phyloP scores from a whole-genome alignment of 345 rosid genomes.

The Eucalyptus globulus region DNA sequence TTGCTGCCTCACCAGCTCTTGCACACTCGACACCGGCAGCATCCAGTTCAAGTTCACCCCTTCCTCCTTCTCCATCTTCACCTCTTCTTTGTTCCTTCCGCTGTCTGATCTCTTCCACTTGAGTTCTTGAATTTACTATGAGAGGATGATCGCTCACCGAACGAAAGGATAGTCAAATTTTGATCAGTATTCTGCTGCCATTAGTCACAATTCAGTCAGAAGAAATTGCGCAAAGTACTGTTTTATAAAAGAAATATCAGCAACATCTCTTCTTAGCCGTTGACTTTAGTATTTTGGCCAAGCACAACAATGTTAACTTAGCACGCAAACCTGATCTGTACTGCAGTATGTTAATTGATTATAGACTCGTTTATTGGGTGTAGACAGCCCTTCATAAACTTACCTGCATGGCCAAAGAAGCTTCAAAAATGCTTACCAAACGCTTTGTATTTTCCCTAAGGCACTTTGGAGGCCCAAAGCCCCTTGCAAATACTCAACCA shows the following conservation, averaged over 20 bases:
- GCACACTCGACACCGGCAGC: conserved; percentile 17
- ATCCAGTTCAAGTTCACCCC: conserved; percentile 1
- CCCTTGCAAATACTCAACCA: too few relatives aligned
- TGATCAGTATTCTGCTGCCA: background rate
- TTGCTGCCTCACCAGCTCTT: conserved; percentile 2
- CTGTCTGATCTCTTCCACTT: background rate
- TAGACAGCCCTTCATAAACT: too few relatives aligned
- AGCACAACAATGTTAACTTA: too few relatives aligned
- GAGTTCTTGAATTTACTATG: background rate
- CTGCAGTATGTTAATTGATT: too few relatives aligned
- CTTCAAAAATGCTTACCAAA: too few relatives aligned
- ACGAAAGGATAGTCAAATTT: background rate
- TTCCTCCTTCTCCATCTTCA: background rate
- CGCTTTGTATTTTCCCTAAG: too few relatives aligned
- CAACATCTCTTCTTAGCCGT: background rate
- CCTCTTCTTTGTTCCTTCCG: background rate
- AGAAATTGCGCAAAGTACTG: background rate
- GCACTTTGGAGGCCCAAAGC: too few relatives aligned
- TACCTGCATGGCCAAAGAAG: too few relatives aligned
- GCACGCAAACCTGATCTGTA: too few relatives aligned
- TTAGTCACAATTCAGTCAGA: background rate
- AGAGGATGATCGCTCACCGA: background rate
- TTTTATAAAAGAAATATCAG: background rate
- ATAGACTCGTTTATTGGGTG: too few relatives aligned
- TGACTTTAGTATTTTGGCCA: too few relatives aligned